phyloP scores from a whole-genome alignment of 208 protist species.

The Trypanosoma boissoni region DNA sequence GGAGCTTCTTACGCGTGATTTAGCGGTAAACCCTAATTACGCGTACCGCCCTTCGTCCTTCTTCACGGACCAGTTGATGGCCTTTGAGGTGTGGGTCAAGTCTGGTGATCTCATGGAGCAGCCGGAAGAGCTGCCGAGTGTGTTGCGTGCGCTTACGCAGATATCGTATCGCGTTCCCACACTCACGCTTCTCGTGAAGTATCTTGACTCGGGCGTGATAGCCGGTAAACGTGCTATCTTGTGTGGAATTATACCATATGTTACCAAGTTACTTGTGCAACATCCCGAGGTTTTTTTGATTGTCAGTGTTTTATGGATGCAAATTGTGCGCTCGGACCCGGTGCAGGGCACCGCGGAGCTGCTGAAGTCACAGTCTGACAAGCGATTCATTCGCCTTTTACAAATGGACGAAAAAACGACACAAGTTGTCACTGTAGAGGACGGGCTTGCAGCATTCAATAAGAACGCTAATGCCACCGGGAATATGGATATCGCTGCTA shows the following conservation, averaged over 20 bases:
- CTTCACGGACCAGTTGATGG: conserved; percentile 97
- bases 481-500: not conserved
- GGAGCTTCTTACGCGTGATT: conserved; percentile 42
- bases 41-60: conserved; percentile 91
- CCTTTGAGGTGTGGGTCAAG: conserved; percentile 99
- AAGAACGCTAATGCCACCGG: not conserved
- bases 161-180: conserved; percentile 93
- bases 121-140: conserved; percentile 97
- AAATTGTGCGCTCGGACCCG: conserved; percentile 66
- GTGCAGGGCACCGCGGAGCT: conserved; percentile 56
- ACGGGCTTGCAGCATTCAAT: conserved; percentile 34
- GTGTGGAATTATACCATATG: conserved; percentile 98
- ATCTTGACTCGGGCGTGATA: conserved; percentile 96
- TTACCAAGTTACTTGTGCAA: conserved; percentile 94
- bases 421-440: conserved; percentile 78
- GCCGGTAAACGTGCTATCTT: conserved; percentile 94
- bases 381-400: conserved; percentile 69
- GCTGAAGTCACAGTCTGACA: conserved; percentile 49
- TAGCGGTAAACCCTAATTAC: conserved; percentile 29
- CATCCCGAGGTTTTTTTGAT: conserved; percentile 75
- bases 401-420: conserved; percentile 83
- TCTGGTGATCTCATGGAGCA: conserved; percentile 84
- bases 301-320: conserved; percentile 84
- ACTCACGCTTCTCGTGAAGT: conserved; percentile 93
- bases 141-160: conserved; percentile 95